Percentiles rank a stretch among this genome's conserved stretches.
These are phyloP conservation scores for Xerocomellus amylosporus DNA, from an alignment of 768 basidiomycete genomes.

Conservation along the genomic window DNA sequence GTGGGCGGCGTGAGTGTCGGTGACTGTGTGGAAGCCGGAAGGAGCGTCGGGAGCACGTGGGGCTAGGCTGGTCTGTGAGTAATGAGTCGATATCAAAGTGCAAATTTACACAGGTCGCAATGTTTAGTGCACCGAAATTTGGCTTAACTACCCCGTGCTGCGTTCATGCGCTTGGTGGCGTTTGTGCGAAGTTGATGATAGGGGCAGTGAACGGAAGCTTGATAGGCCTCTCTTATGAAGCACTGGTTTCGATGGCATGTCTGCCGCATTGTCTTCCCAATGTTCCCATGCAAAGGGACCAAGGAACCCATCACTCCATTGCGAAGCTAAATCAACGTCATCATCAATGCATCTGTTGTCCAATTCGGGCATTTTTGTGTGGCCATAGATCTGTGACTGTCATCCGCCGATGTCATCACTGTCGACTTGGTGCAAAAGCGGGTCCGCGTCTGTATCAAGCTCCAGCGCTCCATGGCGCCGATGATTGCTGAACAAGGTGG, in stretches of 20 bases:
- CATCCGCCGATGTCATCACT: neutral
- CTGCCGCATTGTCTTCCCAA: slow-evolving; percentile 28
- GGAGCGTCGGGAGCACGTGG: slow-evolving; percentile 50
- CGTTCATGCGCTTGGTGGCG: slow-evolving; percentile 8
- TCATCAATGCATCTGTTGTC: slow-evolving; percentile 2
- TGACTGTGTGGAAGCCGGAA: slow-evolving; percentile 79
- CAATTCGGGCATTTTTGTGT: neutral
- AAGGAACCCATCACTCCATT: slow-evolving; percentile 13
- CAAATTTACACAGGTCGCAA: slow-evolving; percentile 13
- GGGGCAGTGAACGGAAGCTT: slow-evolving; percentile 4
- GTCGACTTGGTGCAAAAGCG: neutral
- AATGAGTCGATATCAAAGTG: neutral
- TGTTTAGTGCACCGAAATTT: slow-evolving; percentile 10
- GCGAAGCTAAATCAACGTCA: slow-evolving; percentile 22
- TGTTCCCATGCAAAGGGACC: slow-evolving; percentile 12
- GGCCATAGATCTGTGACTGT: slow-evolving; percentile 1
- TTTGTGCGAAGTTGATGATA: slow-evolving; percentile 12
- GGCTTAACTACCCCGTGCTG: neutral
- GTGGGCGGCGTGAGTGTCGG: slow-evolving; percentile 84
- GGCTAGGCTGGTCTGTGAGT: slow-evolving; percentile 20
- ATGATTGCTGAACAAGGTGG: neutral
- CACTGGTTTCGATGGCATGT: slow-evolving; percentile 21
- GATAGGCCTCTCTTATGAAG: slow-evolving; percentile 10
- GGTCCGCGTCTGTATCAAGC: neutral
- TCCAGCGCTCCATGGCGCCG: neutral